Conservation (phyloP, 345 rosid species). For the Hibiscus syriacus region DNA sequence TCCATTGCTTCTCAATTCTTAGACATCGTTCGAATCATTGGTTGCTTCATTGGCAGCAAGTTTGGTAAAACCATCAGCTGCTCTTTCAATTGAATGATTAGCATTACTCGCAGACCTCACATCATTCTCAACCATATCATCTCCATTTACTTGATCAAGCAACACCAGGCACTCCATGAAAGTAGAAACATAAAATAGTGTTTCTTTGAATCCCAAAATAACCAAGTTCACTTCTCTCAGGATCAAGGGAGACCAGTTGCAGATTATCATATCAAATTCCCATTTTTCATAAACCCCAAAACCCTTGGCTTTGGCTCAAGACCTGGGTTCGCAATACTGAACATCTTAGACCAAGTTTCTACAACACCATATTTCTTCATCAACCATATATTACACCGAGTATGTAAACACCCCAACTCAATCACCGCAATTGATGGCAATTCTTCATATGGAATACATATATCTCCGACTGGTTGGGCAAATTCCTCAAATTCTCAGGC, state of each 20-base stretch:
- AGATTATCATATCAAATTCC: not conserved
- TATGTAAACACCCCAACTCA: not conserved
- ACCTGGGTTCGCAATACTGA: not conserved
- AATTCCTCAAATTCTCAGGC: slow-evolving; percentile 1
- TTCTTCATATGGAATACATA: not conserved
- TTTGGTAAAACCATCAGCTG: not conserved
- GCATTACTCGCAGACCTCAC: not conserved
- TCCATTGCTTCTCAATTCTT: not conserved
- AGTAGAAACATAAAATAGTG: not conserved
- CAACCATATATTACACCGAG: not conserved
- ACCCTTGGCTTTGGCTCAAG: not conserved
- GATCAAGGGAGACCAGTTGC: not conserved
- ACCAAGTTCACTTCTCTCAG: not conserved
- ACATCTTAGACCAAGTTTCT: slow-evolving; percentile 4
- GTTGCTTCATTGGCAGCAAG: not conserved
- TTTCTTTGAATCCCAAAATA: not conserved
- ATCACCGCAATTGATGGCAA: not conserved
- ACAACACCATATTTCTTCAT: not conserved
- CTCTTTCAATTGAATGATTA: not conserved
- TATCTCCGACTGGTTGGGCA: not conserved
- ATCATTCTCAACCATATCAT: not conserved
- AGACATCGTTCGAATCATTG: not conserved
- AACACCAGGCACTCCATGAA: slow-evolving; percentile 3
- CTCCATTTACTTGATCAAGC: slow-evolving; percentile 2
- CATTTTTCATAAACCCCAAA: not conserved